Base-by-base conservation (phyloP, 2,329 filamentous ascomycete species). In the Fusarium pilosicola region DNA sequence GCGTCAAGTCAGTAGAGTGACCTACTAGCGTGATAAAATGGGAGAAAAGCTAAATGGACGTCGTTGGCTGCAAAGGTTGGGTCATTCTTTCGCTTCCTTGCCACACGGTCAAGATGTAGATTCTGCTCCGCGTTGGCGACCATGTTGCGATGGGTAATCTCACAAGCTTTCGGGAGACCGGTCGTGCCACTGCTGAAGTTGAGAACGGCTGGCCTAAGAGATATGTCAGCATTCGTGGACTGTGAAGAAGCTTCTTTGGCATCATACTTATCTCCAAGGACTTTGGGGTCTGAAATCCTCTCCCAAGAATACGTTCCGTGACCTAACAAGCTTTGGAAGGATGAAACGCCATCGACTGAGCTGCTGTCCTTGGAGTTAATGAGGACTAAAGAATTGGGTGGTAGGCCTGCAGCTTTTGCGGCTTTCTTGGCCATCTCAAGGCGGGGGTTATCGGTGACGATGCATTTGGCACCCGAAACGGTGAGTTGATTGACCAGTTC, bases 121-220 rank as follows among this genome's bases (percentile, higher is more conserved):
- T 38, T 56, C 14, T 68, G 65, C 22, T 68, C 65, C 8, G 65
- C 58, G 22, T 68, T 65, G n/a, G 64, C 52, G 13, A 67, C 52
- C 17, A 67, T n/a, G n/a, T 64, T 67, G 3, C 39, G 52, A 39
- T 67, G 52, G 6, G 64, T 67, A 1, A 66, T 9, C 42, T 49
- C 46, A 18, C 63, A 66, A 1, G 63, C 63, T 18, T 66, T 66
- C 1, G 63, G 63, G 18, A 42, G 42, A 1, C 63, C 63, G 0
- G 63, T 66, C 6, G 63, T 66, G 5, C 63, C 63, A 32, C 63
- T 66, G 26, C 65, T 68, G 13, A 68, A 68, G 46, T 58, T 59
- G 13, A 68, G 61, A 10, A 65, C 46, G 0, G 65, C 65, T 2
- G 34, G 36, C 5, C 65, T 68, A 0, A 1, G 5, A 30, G 2